Evolutionary conservation across 306 rosid species (phyloP).

Genomic region (Cicer cuneatum): DNA sequence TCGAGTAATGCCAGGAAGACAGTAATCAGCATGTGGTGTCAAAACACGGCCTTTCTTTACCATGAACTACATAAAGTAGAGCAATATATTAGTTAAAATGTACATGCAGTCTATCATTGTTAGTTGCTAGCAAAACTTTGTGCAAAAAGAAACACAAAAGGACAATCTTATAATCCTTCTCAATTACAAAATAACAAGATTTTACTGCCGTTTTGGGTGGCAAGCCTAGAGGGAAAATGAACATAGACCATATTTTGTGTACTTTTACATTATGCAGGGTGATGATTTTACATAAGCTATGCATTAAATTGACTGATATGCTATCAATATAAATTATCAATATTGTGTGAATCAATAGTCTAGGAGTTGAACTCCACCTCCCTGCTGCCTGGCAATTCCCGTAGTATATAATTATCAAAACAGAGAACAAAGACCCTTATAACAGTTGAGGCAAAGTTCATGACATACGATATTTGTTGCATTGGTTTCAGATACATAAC

Average conservation of each 20-base stretch:
- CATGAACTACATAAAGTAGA: constrained; percentile 61
- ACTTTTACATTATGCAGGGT: neutral
- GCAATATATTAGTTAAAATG: constrained; percentile 24
- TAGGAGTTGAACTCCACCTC: constrained; percentile 5
- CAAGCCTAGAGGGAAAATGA: neutral
- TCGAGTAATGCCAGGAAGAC: constrained; percentile 89
- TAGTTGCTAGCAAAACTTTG: constrained; percentile 20
- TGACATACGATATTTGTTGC: constrained; percentile 82
- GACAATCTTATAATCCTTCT: neutral
- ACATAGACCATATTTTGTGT: neutral
- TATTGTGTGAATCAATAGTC: neutral
- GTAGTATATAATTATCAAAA: constrained; percentile 34
- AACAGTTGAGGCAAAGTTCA: constrained; percentile 37
- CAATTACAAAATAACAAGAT: constrained; percentile 13
- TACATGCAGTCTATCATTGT: constrained; percentile 24
- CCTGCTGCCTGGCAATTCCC: constrained; percentile 2
- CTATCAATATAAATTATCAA: constrained; percentile 1
- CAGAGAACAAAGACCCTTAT: neutral
- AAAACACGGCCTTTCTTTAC: constrained; percentile 76
- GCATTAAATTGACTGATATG: neutral
- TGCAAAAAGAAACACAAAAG: constrained; percentile 3
- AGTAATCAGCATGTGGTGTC: constrained; percentile 88
- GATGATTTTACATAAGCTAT: constrained; percentile 32
- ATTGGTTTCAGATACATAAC: constrained; percentile 84
- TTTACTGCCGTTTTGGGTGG: neutral